Evolutionary conservation across 129 eudicot species (phyloP).

Genomic region (Ambrosia artemisiifolia): DNA sequence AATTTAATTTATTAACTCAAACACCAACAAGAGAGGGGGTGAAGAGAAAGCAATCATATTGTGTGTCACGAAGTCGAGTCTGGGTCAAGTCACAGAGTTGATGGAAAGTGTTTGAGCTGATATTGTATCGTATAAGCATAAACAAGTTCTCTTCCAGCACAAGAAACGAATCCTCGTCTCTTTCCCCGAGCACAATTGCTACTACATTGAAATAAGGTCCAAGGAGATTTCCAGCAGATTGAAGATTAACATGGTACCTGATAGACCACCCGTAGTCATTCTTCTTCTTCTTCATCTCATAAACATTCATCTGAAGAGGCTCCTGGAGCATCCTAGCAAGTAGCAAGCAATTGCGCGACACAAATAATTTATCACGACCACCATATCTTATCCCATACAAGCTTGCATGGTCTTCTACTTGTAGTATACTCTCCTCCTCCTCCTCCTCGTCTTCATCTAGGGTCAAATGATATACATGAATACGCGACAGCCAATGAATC

Average conservation of each 20-base stretch:
- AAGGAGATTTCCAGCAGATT: not conserved
- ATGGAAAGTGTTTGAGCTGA: not conserved
- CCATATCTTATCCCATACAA: not conserved
- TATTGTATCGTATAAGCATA: not conserved
- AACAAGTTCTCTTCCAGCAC: not conserved
- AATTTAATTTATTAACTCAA: not conserved
- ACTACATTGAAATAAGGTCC: not conserved
- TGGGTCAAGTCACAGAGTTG: conserved; percentile 1
- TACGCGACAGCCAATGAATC: not conserved
- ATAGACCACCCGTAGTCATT: not conserved
- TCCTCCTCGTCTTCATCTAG: not conserved
- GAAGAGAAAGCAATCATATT: not conserved
- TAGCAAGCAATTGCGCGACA: not conserved
- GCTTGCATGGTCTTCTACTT: not conserved
- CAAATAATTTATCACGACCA: not conserved
- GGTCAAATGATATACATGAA: not conserved
- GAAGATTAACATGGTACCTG: not conserved
- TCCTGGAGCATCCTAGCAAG: not conserved
- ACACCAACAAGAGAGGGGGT: not conserved
- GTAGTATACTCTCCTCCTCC: not conserved
- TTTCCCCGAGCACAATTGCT: not conserved
- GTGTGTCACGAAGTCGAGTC: not conserved
- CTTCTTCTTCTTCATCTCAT: not conserved
- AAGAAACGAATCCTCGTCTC: not conserved
- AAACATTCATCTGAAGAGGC: not conserved